These are phyloP conservation scores for Saturnispora galanensis DNA, from an alignment of 805 yeast genomes.

Conservation along the genomic window DNA sequence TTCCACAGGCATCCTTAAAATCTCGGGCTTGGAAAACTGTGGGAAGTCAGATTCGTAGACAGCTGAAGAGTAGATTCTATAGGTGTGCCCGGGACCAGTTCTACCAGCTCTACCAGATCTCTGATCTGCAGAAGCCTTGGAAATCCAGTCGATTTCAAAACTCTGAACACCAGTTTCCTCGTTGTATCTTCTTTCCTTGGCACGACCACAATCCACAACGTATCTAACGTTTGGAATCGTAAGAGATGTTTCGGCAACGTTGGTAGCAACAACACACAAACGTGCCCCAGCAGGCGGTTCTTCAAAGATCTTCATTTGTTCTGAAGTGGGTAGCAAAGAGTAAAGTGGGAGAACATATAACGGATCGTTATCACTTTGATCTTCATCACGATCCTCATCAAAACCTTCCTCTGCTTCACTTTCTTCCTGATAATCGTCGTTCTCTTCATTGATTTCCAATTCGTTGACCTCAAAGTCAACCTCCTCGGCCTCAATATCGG, in stretches of 20 bases:
- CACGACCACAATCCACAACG: conserved; percentile 91
- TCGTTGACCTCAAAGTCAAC: conserved; percentile 50
- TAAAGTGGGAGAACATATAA: conserved; percentile 86
- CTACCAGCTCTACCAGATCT: conserved; percentile 79
- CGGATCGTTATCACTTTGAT: conserved; percentile 66
- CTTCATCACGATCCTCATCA: conserved; percentile 63
- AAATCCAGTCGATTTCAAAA: conserved; percentile 83
- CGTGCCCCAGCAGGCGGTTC: conserved; percentile 79
- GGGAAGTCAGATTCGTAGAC: conserved; percentile 78
- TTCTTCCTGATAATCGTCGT: conserved; percentile 31
- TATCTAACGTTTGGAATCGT: conserved; percentile 94
- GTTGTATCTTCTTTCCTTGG: conserved; percentile 78
- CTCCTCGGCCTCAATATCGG: conserved; percentile 79
- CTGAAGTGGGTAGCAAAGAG: conserved; percentile 85
- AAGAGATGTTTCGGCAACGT: conserved; percentile 94
- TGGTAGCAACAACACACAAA: conserved; percentile 89
- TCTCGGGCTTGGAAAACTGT: conserved; percentile 83
- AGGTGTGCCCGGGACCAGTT: conserved; percentile 97
- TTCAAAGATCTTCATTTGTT: conserved; percentile 88
- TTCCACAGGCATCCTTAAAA: conserved; percentile 90
- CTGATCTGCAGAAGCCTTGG: conserved; percentile 93
- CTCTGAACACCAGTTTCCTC: conserved; percentile 86
- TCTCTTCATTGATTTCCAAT: conserved; percentile 30
- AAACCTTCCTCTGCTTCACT: conserved; percentile 54
- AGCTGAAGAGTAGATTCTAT: conserved; percentile 86